phyloP scores from a whole-genome alignment of 257 asterid species.

The Solanum rostratum region DNA sequence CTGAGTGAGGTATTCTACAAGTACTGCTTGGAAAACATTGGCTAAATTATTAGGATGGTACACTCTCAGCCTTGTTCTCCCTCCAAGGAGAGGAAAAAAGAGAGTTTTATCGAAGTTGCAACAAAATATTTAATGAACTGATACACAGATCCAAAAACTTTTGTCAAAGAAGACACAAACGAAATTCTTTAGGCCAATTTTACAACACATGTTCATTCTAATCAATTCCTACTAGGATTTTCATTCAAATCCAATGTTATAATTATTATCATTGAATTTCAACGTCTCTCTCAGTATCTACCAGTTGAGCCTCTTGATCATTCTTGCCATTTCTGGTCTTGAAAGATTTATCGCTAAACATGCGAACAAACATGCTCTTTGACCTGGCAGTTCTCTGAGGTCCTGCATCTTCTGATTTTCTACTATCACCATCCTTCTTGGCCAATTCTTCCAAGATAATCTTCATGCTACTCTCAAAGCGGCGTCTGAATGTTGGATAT shows the following conservation, averaged over 20 bases:
- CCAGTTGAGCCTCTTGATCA: conserved; percentile 32
- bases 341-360: conserved; percentile 56
- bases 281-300: conserved; percentile 24
- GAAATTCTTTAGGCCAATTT: not conserved
- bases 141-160: not conserved
- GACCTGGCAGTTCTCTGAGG: conserved; percentile 33
- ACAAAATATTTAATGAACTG: not conserved
- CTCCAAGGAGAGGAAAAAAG: not conserved
- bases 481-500: conserved; percentile 79
- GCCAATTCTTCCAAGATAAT: conserved; percentile 55
- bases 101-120: not conserved
- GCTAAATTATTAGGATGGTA: not conserved
- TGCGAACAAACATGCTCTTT: conserved; percentile 46
- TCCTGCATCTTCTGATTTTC: conserved; percentile 1
- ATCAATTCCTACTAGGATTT: not conserved
- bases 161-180: not conserved
- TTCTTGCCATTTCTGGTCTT: conserved; percentile 22
- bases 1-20: not conserved
- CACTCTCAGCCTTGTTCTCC: not conserved
- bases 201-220: not conserved
- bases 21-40: not conserved
- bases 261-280: conserved; percentile 28
- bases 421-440: conserved; percentile 35
- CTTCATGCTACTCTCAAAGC: conserved; percentile 56
- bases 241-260: not conserved